Evolutionary conservation across 2,329 filamentous ascomycete genomes (phyloP).

Genomic region (Botrytis porri): DNA sequence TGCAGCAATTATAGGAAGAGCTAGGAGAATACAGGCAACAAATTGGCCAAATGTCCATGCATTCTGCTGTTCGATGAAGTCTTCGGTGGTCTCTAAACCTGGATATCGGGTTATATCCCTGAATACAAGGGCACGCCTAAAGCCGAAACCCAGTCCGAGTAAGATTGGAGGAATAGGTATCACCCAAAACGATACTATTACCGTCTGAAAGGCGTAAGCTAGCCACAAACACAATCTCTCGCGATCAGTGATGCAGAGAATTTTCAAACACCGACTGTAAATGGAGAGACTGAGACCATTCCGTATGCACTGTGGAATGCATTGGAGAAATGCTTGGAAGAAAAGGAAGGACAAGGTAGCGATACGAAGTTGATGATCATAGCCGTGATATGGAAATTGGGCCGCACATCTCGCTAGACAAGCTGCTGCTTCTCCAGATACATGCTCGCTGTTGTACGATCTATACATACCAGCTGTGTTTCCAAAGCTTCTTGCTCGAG

Average conservation of each 20-base stretch:
- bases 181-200: background rate
- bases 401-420: background rate
- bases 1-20: slow-evolving; percentile 5
- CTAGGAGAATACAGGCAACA: slow-evolving; percentile 1
- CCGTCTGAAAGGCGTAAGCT: background rate
- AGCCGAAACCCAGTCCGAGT: background rate
- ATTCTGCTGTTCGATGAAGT: slow-evolving; percentile 8
- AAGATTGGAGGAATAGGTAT: background rate
- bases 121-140: background rate
- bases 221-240: background rate
- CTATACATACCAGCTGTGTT: slow-evolving; percentile 1
- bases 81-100: background rate
- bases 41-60: slow-evolving; percentile 16
- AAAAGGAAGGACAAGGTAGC: background rate
- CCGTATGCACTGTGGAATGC: background rate
- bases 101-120: background rate
- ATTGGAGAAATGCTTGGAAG: slow-evolving; percentile 7
- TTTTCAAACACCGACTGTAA: background rate
- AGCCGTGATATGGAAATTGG: background rate
- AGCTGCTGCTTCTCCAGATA: slow-evolving; percentile 4
- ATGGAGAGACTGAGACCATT: background rate
- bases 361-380: background rate
- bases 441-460: background rate
- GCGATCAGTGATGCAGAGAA: background rate
- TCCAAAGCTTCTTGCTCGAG: slow-evolving; percentile 5